Evolutionary conservation across 257 asterid genomes (phyloP).

Genomic region (Nicotiana obtusifolia): DNA sequence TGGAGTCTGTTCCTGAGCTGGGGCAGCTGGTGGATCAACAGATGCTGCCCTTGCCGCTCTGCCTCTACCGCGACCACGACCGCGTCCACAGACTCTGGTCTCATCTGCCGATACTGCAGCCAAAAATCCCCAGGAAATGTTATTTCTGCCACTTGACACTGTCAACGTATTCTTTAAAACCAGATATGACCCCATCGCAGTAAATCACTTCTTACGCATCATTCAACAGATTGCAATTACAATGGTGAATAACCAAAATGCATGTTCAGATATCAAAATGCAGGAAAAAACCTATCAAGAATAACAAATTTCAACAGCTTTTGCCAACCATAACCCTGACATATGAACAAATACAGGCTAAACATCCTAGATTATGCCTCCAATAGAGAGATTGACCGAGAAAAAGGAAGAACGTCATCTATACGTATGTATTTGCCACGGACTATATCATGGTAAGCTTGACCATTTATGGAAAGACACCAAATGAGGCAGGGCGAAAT

Average conservation of each 20-base stretch:
- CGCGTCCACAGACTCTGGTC: too few relatives aligned
- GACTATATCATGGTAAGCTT: background rate
- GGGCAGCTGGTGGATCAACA: too few relatives aligned
- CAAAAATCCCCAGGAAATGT: conserved; percentile 14
- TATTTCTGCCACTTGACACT: background rate
- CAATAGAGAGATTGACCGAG: background rate
- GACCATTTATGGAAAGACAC: background rate
- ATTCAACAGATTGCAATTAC: background rate
- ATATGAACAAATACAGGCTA: background rate
- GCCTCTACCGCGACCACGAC: too few relatives aligned
- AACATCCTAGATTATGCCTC: background rate
- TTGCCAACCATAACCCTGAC: background rate
- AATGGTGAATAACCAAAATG: background rate
- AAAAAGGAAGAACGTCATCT: background rate
- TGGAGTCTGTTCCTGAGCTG: too few relatives aligned
- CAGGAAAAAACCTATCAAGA: background rate
- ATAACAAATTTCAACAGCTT: background rate
- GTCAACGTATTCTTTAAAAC: background rate
- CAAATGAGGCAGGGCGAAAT: background rate
- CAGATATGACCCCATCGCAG: background rate
- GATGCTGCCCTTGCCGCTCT: too few relatives aligned
- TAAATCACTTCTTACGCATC: background rate
- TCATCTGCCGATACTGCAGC: conserved; percentile 91
- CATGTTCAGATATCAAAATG: background rate
- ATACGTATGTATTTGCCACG: background rate